phyloP scores from a whole-genome alignment of 2,329 filamentous ascomycete species.

The Orbilia oligospora region DNA sequence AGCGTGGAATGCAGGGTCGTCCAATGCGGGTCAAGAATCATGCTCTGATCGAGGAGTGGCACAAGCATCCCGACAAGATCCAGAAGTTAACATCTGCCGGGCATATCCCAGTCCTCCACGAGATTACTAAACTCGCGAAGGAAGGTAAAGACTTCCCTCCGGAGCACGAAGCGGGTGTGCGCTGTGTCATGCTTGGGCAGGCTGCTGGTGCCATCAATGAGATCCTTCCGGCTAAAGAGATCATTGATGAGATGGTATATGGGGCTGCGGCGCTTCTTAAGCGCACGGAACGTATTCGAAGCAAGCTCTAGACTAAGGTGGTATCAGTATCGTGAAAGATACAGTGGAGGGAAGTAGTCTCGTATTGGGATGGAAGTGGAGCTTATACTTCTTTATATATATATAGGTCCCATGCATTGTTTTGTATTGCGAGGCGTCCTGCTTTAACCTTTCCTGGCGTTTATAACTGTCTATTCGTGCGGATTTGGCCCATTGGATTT shows the following conservation, averaged over 20 bases:
- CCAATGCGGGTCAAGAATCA: slow-evolving; percentile 86
- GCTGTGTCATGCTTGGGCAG: slow-evolving; percentile 93
- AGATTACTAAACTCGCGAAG: slow-evolving; percentile 26
- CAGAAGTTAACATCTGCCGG: slow-evolving; percentile 81
- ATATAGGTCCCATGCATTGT: not conserved
- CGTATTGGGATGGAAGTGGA: too few relatives aligned
- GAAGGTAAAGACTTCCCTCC: slow-evolving; percentile 82
- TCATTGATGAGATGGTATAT: slow-evolving; percentile 88
- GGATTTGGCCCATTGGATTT: too few relatives aligned
- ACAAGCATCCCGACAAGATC: slow-evolving; percentile 80
- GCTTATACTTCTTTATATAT: not conserved
- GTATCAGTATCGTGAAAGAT: not conserved
- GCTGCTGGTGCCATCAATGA: slow-evolving; percentile 83
- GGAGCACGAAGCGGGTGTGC: slow-evolving; percentile 77
- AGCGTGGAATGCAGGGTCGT: slow-evolving; percentile 80
- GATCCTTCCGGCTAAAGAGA: slow-evolving; percentile 84
- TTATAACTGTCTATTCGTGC: too few relatives aligned
- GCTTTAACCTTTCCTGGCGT: too few relatives aligned
- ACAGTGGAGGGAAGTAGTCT: too few relatives aligned
- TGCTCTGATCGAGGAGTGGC: slow-evolving; percentile 86
- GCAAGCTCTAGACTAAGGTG: slow-evolving; percentile 34
- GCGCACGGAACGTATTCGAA: slow-evolving; percentile 33
- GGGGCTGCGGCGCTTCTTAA: slow-evolving; percentile 78
- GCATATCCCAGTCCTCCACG: slow-evolving; percentile 77
- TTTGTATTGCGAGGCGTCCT: not conserved